Evolutionary conservation across 73 alveolate species (phyloP).

Genomic region (Urostyla sp.): DNA sequence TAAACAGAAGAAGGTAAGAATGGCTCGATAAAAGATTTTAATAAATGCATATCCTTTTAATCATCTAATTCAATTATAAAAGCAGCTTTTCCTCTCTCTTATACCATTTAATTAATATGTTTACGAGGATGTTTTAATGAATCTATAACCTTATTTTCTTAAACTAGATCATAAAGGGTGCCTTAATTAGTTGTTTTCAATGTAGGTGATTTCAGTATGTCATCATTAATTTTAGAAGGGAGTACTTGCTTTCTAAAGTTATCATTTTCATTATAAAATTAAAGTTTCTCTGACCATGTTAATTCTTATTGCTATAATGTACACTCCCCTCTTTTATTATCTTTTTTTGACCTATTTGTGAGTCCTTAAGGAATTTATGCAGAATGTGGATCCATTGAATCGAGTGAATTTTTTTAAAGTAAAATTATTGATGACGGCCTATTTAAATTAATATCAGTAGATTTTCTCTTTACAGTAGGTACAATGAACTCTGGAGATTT

Average conservation of each 20-base stretch:
- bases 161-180: conserved; percentile 25
- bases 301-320: conserved; percentile 8
- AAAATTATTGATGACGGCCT: too few relatives aligned
- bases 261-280: conserved; percentile 31
- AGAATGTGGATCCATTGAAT: too few relatives aligned
- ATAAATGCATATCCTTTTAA: conserved; percentile 15
- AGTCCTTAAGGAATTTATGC: too few relatives aligned
- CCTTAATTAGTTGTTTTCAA: neutral
- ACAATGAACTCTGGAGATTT: too few relatives aligned
- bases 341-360: neutral
- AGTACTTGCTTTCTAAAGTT: neutral
- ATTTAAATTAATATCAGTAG: too few relatives aligned
- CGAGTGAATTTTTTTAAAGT: too few relatives aligned
- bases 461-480: too few relatives aligned
- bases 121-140: conserved; percentile 34
- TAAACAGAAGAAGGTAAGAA: conserved; percentile 7
- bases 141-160: conserved; percentile 27
- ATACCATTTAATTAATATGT: neutral
- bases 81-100: conserved; percentile 20
- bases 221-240: neutral
- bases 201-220: conserved; percentile 1
- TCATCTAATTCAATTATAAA: conserved; percentile 35
- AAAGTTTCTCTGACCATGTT: neutral
- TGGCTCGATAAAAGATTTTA: conserved; percentile 30
- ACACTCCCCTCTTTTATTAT: conserved; percentile 20